Evolutionary conservation across 2,329 filamentous ascomycete genomes (phyloP).

Genomic region (Didymella pomorum): DNA sequence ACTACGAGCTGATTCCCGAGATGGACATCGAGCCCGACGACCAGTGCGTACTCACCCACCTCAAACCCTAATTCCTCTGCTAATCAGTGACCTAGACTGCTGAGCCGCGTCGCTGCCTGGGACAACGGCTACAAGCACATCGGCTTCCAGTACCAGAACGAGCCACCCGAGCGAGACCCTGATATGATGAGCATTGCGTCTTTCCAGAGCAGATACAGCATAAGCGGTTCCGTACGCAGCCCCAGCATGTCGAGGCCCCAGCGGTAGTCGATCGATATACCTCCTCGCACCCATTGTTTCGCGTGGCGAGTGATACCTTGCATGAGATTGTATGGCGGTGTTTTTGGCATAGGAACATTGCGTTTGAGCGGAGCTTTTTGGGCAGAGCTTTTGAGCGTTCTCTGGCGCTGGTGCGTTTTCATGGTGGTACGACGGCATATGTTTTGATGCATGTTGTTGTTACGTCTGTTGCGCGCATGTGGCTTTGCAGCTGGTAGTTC

Average conservation of each 20-base stretch:
- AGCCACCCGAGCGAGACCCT: slow-evolving; percentile 25
- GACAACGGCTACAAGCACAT: slow-evolving; percentile 45
- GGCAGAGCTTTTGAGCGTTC: slow-evolving; percentile 22
- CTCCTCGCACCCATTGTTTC: background rate
- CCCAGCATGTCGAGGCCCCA: slow-evolving; percentile 16
- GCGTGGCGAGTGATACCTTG: slow-evolving; percentile 8
- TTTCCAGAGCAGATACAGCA: slow-evolving; percentile 21
- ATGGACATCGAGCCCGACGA: slow-evolving; percentile 43
- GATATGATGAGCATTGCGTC: slow-evolving; percentile 25
- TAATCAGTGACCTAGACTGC: slow-evolving; percentile 40
- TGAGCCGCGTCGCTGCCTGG: slow-evolving; percentile 46
- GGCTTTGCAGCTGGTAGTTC: background rate
- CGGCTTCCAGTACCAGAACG: slow-evolving; percentile 22
- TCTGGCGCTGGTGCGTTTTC: background rate
- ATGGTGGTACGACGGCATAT: background rate
- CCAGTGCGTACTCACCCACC: slow-evolving; percentile 34
- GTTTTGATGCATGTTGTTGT: slow-evolving; percentile 6
- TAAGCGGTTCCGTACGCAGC: slow-evolving; percentile 13
- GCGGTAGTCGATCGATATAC: slow-evolving; percentile 15
- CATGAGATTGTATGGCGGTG: slow-evolving; percentile 21
- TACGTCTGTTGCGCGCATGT: background rate
- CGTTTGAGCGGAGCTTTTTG: too few species aligned
- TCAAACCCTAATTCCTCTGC: slow-evolving; percentile 14
- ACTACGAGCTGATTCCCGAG: slow-evolving; percentile 78
- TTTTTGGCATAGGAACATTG: slow-evolving; percentile 19